Percentiles rank a stretch among this genome's conserved stretches.
Conservation (phyloP, 2,329 filamentous ascomycete genomes). For the Ophiostoma perfectum region DNA sequence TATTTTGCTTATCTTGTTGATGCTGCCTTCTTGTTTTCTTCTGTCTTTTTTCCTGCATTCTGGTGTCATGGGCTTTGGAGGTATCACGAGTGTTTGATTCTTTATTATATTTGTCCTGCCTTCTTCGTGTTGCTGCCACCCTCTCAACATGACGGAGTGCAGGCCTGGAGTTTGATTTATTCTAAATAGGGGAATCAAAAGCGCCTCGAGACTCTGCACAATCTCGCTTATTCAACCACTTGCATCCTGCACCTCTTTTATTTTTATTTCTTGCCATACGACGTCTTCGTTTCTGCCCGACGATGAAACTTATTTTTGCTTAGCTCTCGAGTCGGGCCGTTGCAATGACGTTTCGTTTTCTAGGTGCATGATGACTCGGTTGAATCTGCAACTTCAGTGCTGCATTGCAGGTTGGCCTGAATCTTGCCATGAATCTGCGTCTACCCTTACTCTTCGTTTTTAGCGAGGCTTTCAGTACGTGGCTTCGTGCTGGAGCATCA, state of each 20-base stretch:
- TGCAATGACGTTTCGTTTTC: not conserved
- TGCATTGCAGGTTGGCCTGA: not conserved
- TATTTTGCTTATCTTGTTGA: not conserved
- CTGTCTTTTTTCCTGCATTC: not conserved
- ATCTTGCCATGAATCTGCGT: too few relatives aligned
- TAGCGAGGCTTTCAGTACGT: too few relatives aligned
- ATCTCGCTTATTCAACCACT: not conserved
- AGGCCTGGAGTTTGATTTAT: not conserved
- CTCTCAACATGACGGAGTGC: not conserved
- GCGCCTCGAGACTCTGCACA: not conserved
- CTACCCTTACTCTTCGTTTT: too few relatives aligned
- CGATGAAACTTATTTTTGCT: not conserved
- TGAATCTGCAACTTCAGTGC: not conserved
- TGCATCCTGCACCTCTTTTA: not conserved
- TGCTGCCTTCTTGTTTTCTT: not conserved
- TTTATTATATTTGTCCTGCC: not conserved
- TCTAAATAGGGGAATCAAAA: not conserved
- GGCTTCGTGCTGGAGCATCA: too few relatives aligned
- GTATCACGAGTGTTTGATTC: not conserved
- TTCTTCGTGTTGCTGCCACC: not conserved
- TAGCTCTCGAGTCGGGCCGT: not conserved
- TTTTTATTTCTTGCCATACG: not conserved
- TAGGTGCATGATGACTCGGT: not conserved
- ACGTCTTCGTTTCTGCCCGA: not conserved
- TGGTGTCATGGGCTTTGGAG: conserved; percentile 3